Percentiles rank a stretch among this genome's conserved stretches.
Evolutionary conservation across 495 filamentous ascomycete genomes (phyloP).

Genomic region (Penicillium roqueforti): DNA sequence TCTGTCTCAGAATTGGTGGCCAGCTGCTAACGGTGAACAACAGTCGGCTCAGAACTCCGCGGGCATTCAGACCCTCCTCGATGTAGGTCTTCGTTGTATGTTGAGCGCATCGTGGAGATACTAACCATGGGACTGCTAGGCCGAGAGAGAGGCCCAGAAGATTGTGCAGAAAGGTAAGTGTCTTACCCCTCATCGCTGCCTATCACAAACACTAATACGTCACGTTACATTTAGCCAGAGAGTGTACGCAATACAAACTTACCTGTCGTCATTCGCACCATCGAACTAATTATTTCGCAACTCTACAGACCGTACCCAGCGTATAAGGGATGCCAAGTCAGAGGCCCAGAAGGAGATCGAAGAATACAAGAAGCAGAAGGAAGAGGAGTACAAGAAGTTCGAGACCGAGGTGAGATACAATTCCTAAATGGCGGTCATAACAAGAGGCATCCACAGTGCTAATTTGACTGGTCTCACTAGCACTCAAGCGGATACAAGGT

Average conservation of each 20-base stretch:
- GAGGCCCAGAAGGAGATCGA: constrained; percentile 99
- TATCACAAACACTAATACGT: constrained; percentile 29
- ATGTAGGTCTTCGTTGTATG: constrained; percentile 59
- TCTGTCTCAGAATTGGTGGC: neutral
- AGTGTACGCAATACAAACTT: constrained; percentile 52
- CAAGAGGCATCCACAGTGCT: neutral
- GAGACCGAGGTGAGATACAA: constrained; percentile 70
- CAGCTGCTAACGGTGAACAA: constrained; percentile 40
- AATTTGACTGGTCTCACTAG: constrained; percentile 33
- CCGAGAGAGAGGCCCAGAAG: constrained; percentile 97
- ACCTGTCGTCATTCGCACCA: constrained; percentile 9
- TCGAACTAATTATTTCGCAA: constrained; percentile 10
- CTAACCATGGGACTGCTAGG: constrained; percentile 51
- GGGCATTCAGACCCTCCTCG: constrained; percentile 96
- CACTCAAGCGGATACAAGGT: constrained; percentile 84
- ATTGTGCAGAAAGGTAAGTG: constrained; percentile 91
- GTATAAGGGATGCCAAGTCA: constrained; percentile 88
- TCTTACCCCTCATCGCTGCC: neutral
- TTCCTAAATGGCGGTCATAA: neutral
- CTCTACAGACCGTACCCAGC: constrained; percentile 88
- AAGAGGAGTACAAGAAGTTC: constrained; percentile 92
- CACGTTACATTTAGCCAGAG: constrained; percentile 54
- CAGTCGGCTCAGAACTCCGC: constrained; percentile 97
- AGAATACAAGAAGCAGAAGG: constrained; percentile 84
- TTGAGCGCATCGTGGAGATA: neutral